These are phyloP conservation scores for Clonostachys byssicola DNA, from an alignment of 2,329 filamentous ascomycete species.

Conservation along the genomic window DNA sequence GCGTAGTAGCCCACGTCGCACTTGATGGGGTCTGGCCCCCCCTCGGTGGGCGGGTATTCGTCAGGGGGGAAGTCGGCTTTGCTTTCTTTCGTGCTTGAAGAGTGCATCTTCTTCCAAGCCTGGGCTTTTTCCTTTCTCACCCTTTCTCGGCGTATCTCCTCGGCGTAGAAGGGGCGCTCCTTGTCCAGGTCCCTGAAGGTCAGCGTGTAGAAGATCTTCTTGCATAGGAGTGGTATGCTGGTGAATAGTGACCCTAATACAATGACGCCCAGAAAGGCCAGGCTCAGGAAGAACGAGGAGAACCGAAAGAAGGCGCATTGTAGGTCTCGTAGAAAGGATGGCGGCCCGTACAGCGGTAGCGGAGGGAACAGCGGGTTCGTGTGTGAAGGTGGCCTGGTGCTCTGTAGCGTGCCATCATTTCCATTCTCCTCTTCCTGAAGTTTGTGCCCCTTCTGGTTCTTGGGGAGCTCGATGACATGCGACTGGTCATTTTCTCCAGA, in stretches of 20 bases:
- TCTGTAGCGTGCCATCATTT: constrained; percentile 38
- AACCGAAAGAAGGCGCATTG: constrained; percentile 63
- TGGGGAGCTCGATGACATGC: constrained; percentile 14
- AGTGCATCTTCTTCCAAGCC: constrained; percentile 52
- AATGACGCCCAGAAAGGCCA: constrained; percentile 72
- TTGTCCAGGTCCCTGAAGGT: constrained; percentile 56
- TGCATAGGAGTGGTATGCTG: constrained; percentile 50
- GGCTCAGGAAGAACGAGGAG: constrained; percentile 71
- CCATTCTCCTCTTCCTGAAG: constrained; percentile 29
- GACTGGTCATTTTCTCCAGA: constrained; percentile 24
- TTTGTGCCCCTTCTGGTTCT: constrained; percentile 21
- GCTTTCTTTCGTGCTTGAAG: constrained; percentile 26
- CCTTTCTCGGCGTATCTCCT: constrained; percentile 60
- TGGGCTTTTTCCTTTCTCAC: constrained; percentile 52
- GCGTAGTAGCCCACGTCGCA: constrained; percentile 86
- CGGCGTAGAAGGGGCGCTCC: constrained; percentile 64
- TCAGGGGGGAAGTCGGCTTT: constrained; percentile 39
- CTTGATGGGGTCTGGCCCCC: constrained; percentile 72
- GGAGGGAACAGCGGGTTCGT: constrained; percentile 84
- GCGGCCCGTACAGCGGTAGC: constrained; percentile 75
- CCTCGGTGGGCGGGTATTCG: constrained; percentile 71
- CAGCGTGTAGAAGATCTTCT: constrained; percentile 44
- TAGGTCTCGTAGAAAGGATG: constrained; percentile 58
- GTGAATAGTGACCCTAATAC: constrained; percentile 71
- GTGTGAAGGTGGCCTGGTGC: constrained; percentile 56